Evolutionary conservation across 2,329 filamentous ascomycete genomes (phyloP), one percentile per base, ranked within the genome.

Genomic region (Pestalotiopsis sp.): DNA sequence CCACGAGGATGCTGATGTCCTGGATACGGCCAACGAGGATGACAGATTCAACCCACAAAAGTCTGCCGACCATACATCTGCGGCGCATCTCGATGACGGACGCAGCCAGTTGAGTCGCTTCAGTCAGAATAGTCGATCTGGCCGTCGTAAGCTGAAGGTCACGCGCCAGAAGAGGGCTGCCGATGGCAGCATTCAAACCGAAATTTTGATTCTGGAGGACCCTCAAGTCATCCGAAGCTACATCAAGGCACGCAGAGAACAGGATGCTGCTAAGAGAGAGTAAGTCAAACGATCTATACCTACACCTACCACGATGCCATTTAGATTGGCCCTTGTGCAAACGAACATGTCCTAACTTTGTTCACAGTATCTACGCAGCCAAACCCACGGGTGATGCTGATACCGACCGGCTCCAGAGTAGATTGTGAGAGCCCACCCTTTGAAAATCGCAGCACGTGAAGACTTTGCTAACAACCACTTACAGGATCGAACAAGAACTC

Each of bases 171-270:
- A 89, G 59, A 85, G 80, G 65, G 90, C 92, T 73, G 85, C 87
- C 58, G 87, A 89, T 72, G 90, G 91, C 67, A 88, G 94, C 73
- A 81, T 91, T 17, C 83, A 89, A 68, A 85, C 85, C 31, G 84
- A 87, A 63, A 85, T 86, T 11, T 85, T 91, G 67, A 80, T 89
- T 41, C 86, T 97, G 38, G 91, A 91, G 73, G 94, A 98, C 78
- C 90, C 92, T 2, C 90, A 93, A 64, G 94, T 98, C 65, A 97
- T 97, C 80, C 90, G 92, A 70, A 92, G 95, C 79, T 99, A 99
- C 79, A 87, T 93, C 77, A 94, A 93, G 81, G 87, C 92, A 71
- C 90, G 93, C 72, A 89, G 91, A 69, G 89, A 91, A 72, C 86
- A 89, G 70, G 90, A 94, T 72, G 86, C 93, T 69, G 87, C 93